These are phyloP conservation scores for Ceratocystis eucalypticola DNA, from an alignment of 2,329 filamentous ascomycete species.

Conservation along the genomic window DNA sequence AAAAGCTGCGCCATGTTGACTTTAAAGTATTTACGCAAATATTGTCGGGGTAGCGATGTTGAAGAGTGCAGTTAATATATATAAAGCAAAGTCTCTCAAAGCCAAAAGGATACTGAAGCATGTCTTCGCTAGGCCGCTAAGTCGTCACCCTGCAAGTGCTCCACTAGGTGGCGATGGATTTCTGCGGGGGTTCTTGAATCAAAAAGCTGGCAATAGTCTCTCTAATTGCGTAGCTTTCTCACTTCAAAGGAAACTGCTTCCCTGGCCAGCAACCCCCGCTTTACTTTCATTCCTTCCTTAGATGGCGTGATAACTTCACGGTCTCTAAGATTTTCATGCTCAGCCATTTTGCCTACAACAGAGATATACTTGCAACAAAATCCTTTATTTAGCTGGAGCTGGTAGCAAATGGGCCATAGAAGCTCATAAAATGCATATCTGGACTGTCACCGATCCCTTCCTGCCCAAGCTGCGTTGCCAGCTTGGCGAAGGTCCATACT, in stretches of 20 bases:
- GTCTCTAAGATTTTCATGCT: background rate
- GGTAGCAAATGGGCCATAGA: too few relatives aligned
- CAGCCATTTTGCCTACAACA: background rate
- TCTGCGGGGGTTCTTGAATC: background rate
- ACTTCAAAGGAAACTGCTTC: background rate
- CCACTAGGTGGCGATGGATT: background rate
- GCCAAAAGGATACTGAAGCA: too few relatives aligned
- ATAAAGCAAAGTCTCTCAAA: background rate
- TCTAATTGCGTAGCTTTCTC: background rate
- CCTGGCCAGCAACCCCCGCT: background rate
- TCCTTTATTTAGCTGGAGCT: background rate
- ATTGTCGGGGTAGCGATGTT: background rate
- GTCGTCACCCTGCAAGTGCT: background rate
- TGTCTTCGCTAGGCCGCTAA: background rate
- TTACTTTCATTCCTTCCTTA: background rate
- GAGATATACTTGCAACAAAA: background rate
- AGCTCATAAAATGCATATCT: slow-evolving; percentile 30
- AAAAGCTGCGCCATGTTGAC: too few relatives aligned
- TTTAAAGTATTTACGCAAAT: too few relatives aligned
- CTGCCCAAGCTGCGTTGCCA: slow-evolving; percentile 48
- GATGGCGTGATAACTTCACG: background rate
- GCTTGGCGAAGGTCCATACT: slow-evolving; percentile 63
- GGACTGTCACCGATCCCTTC: slow-evolving; percentile 40
- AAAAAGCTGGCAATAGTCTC: background rate
- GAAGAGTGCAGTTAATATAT: background rate